Base-by-base conservation (phyloP, 305 asterid genomes). In the Fraxinus ornus region DNA sequence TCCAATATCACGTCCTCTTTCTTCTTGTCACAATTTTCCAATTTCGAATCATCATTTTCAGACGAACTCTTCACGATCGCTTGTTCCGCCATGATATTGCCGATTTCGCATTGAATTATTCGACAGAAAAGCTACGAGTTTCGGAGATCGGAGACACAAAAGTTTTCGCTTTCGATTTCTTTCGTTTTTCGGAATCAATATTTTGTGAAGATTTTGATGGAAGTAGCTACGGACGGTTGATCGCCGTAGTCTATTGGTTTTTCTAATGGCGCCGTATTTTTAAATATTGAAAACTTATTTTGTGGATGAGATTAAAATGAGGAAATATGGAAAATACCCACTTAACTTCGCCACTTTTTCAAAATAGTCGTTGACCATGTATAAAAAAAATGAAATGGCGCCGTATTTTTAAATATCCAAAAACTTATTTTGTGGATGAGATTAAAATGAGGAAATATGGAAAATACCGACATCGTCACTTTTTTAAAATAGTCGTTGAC, bases 71-170 rank as follows among this genome's bases (percentile, higher is more conserved):
- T 82, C 86, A 84, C 81, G 80, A 83, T 88, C 87, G 87, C 39
- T 64, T 85, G 86, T 86, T 90, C 92, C 84, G 90, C 90, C 97
- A 94, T 92, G 86, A 88, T 47, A 55, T 52, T 44, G 79, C 76
- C 86, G 84, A 82, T 86, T 81, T 76, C 39, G 78, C 60, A 75
- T 85, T 88, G 41, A 70, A 70, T 28, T 28, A 32, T 70, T 70
- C 22, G 39, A 28, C 75, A 30, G 13, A 30, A 62, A 66, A 66
- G 36, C 74, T 26, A 24, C n/a, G 17, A 10, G 28, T 8, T 26
- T 66, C 19, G n/a, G 74, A 66, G 36, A 66, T 26, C 36, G 19
- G 36, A 66, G 36, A 28, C 17, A 3, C 35, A 5, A 57, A 19
- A 13, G 47, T 39, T 39, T 39, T 39, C 10, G 26, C 9, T 62